Base-by-base conservation (phyloP, 2,329 filamentous ascomycete species). In the Sporothrix mexicana region DNA sequence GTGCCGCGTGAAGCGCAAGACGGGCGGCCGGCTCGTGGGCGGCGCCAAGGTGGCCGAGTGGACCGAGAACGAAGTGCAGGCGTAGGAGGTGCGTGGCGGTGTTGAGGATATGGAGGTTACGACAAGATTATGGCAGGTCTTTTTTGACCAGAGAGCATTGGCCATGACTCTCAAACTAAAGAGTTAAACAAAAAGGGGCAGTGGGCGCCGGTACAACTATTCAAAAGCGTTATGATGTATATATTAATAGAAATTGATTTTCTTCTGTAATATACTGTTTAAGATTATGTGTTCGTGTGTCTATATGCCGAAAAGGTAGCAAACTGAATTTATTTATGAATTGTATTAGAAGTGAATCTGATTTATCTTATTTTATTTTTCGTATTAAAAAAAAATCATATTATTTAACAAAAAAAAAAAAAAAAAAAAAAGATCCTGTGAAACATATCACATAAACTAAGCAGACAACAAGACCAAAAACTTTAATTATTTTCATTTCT, bases 1-100 rank as follows among this genome's bases (percentile, higher is more conserved):
- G 84, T 97, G 94, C 83, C 89, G 96, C 72, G 95, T 99, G 51
- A 99, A 99, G 90, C 87, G 96, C 77, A 92, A 92, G 80, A 88
- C 95, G 77, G 94, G 95, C 9, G 89, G 89, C 0, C 82, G 89
- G 36, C 79, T 88, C 13, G 89, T 91, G 9, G 88, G 89, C 10
- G 85, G 83, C 1, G 83, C 82, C 3, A 85, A 85, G 78, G 77
- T 79, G 71, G 80, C 78, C 70, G 85, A 84, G 12, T 93, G 92
- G 91, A 92, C 88, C 76, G 87, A 92, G 80, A 85, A 85, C 69
- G 92, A 94, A 82, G 84, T 94, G 68, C 86, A 93, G 81, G 89
- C 88, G 1, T 73, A 57, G 5, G 7, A 36, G 30, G 30, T 36
- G 30, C 30, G 30, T 36, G n/a, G n/a, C n/a, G n/a, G n/a, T n/a